Percentiles rank a stretch among this genome's conserved stretches.
Evolutionary conservation across 495 filamentous ascomycete species (phyloP).

Genomic region (Penicillium paradoxum): DNA sequence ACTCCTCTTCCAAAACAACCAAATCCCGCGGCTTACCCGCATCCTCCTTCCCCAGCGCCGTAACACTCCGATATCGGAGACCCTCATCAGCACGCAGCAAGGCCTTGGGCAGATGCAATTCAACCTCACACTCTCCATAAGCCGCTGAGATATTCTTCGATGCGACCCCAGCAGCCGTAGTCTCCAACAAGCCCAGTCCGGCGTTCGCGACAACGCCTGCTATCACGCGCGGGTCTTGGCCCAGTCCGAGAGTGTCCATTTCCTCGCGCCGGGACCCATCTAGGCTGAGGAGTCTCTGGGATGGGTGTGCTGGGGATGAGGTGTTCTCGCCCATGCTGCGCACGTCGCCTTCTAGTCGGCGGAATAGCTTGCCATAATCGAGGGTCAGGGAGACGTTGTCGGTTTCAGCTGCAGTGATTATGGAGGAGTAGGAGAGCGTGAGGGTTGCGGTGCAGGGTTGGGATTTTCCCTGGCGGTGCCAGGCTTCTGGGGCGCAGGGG

Average conservation of each 20-base stretch:
- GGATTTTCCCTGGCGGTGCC: conserved; percentile 40
- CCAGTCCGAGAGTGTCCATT: conserved; percentile 24
- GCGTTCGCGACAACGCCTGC: conserved; percentile 37
- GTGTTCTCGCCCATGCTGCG: conserved; percentile 25
- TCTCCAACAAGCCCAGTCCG: conserved; percentile 36
- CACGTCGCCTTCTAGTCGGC: conserved; percentile 38
- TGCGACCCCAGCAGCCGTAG: conserved; percentile 33
- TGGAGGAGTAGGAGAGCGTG: conserved; percentile 42
- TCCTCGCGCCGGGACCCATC: conserved; percentile 32
- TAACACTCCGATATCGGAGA: conserved; percentile 37
- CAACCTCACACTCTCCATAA: conserved; percentile 39
- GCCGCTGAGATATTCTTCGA: conserved; percentile 23
- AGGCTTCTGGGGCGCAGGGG: conserved; percentile 41
- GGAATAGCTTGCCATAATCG: conserved; percentile 47
- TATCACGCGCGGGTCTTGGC: conserved; percentile 37
- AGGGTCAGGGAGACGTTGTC: conserved; percentile 45
- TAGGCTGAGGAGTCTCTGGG: conserved; percentile 27
- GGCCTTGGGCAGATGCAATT: conserved; percentile 40
- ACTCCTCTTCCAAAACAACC: conserved; percentile 42
- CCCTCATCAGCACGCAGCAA: conserved; percentile 40
- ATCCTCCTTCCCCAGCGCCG: conserved; percentile 28
- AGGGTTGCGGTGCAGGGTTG: conserved; percentile 44
- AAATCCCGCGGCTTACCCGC: conserved; percentile 22
- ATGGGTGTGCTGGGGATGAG: conserved; percentile 16
- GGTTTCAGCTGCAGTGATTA: conserved; percentile 36